These are phyloP conservation scores for Diospyros lotus DNA, from an alignment of 148 eudicot genomes.

Conservation along the genomic window DNA sequence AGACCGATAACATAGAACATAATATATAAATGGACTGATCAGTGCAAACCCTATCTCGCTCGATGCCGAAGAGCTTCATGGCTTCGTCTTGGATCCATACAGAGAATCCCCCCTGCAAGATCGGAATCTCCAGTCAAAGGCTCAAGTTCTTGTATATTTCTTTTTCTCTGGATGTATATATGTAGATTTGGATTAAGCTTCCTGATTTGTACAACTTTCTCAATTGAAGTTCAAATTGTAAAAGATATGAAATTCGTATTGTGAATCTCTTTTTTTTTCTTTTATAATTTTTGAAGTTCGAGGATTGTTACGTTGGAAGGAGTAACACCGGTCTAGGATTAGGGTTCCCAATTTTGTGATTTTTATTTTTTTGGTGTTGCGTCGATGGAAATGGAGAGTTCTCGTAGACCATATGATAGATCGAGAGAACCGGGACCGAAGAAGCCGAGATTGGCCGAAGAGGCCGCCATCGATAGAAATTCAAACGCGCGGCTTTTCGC, in stretches of 20 bases:
- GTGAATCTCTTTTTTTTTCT: not conserved
- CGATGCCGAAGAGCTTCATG: not conserved
- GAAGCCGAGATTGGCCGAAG: constrained; percentile 57
- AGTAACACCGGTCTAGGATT: not conserved
- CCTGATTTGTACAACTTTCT: not conserved
- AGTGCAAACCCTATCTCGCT: constrained; percentile 10
- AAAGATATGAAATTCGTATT: too few relatives aligned
- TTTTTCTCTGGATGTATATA: not conserved
- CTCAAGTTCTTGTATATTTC: not conserved
- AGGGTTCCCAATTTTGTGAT: constrained; percentile 33
- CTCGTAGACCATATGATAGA: constrained; percentile 68
- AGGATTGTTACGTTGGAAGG: not conserved
- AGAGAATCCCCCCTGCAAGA: not conserved
- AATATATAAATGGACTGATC: constrained; percentile 1
- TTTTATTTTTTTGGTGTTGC: constrained; percentile 2
- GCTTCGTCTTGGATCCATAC: not conserved
- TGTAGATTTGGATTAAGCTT: constrained; percentile 6
- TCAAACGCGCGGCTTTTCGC: constrained; percentile 26
- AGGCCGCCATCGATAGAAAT: constrained; percentile 22
- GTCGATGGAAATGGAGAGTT: constrained; percentile 67
- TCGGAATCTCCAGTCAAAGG: not conserved
- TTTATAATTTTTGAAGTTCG: not conserved
- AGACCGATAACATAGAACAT: too few relatives aligned
- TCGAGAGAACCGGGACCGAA: constrained; percentile 59
- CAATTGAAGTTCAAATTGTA: not conserved